Evolutionary conservation across 805 yeast species (phyloP), one percentile per base, ranked within the genome.

Genomic region (Zygosaccharomyces pseudorouxii): DNA sequence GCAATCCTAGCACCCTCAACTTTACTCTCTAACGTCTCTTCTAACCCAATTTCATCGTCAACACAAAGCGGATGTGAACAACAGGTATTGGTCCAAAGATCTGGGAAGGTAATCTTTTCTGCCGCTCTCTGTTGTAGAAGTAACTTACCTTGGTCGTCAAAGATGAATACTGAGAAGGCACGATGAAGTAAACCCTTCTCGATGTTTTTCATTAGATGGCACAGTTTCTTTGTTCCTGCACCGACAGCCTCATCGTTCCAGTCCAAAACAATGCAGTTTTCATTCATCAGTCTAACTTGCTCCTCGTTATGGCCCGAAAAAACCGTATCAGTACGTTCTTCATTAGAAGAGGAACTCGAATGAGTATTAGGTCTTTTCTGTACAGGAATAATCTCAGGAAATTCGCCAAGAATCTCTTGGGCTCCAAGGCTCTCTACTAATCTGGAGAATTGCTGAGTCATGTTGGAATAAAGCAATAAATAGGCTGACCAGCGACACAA

Each of bases 1-100:
- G 99, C 99, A 37, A 74, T 72, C 62, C 81, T 86, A 46, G 80
- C 95, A 50, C 99, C 99, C 23, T 69, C 68, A 6, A 92, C 73
- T 7, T 95, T 86, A 30, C 74, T 70, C 5, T 71, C 68, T 50
- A 90, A 73, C 42, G 71, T 69, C 30, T 64, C 60, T 3, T 53
- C 51, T 37, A 71, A 62, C 9, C 97, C 97, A 63, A 89, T 72
- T 68, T 93, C 99, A 31, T 80, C 72, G 33, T 82, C 77, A 30
- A 89, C 80, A 47, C 96, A 89, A 46, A 93, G 74, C 8, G 99
- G 99, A 67, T 93, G 99, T 1, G 98, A 90, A 68, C 99, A 93
- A 71, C 99, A 93, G 1, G 99, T 93, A 68, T 93, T 93, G 22
- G 99, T 93, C 99, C 99, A 93, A 84, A 90, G 82, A 50, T 81